phyloP scores from a whole-genome alignment of 495 filamentous ascomycete species.

The Penicillium egyptiacum region DNA sequence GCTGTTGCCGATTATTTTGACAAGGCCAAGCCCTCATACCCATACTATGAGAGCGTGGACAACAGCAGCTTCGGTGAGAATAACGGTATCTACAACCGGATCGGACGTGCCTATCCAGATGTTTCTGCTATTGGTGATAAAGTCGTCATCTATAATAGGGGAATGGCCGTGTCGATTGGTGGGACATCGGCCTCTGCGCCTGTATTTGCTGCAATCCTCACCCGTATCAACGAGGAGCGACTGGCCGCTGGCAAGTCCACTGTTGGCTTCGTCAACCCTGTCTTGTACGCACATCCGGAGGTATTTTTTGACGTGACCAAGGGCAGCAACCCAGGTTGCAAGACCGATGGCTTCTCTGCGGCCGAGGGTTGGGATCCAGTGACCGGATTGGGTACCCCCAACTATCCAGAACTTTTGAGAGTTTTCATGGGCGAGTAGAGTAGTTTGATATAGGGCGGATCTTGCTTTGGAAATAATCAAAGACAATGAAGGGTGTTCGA shows the following conservation, averaged over 20 bases:
- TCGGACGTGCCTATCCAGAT: conserved; percentile 65
- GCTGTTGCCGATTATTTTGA: conserved; percentile 53
- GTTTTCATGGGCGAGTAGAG: conserved; percentile 38
- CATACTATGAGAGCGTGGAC: conserved; percentile 38
- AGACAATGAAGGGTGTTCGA: neutral
- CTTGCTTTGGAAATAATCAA: neutral
- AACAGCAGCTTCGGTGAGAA: conserved; percentile 44
- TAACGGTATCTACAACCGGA: conserved; percentile 56
- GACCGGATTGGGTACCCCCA: conserved; percentile 60
- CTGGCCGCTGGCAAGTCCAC: conserved; percentile 54
- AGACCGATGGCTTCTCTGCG: conserved; percentile 53
- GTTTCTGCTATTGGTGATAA: conserved; percentile 63
- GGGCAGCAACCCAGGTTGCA: conserved; percentile 61
- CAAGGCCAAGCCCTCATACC: conserved; percentile 47
- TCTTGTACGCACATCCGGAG: conserved; percentile 59
- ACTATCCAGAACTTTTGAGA: conserved; percentile 51
- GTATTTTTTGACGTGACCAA: conserved; percentile 61
- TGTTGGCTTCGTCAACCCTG: conserved; percentile 62
- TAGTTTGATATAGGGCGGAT: neutral
- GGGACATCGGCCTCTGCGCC: conserved; percentile 63
- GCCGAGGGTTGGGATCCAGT: conserved; percentile 63
- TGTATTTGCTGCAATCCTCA: conserved; percentile 56
- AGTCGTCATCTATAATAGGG: conserved; percentile 48
- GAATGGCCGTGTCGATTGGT: conserved; percentile 41
- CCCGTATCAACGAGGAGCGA: conserved; percentile 63